These are phyloP conservation scores for Pezicula carpinea DNA, from an alignment of 2,329 filamentous ascomycete genomes.

Conservation along the genomic window DNA sequence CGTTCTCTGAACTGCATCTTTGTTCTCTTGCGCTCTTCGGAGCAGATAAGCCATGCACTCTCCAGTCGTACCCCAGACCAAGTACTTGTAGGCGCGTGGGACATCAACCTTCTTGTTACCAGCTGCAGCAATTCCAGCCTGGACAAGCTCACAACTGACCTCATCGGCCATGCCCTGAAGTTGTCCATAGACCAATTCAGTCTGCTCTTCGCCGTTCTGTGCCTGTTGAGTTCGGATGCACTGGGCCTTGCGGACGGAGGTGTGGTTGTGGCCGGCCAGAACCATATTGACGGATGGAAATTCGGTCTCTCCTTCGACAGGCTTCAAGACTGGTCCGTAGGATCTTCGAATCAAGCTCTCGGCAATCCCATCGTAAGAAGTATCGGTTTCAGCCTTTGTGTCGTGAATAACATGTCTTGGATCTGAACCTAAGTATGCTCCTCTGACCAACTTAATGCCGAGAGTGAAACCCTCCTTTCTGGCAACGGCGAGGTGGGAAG, in stretches of 20 bases:
- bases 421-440: constrained; percentile 68
- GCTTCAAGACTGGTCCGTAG: constrained; percentile 51
- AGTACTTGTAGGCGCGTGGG: constrained; percentile 56
- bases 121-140: constrained; percentile 14
- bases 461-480: constrained; percentile 57
- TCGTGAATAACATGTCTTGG: constrained; percentile 67
- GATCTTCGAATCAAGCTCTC: constrained; percentile 60
- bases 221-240: constrained; percentile 41
- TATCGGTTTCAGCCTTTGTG: constrained; percentile 66
- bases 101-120: constrained; percentile 40
- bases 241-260: constrained; percentile 58
- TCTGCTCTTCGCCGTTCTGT: constrained; percentile 31
- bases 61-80: constrained; percentile 65
- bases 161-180: constrained; percentile 96
- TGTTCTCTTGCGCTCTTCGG: constrained; percentile 71
- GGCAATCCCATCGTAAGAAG: constrained; percentile 67
- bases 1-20: constrained; percentile 62
- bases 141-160: constrained; percentile 61
- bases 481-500: constrained; percentile 55
- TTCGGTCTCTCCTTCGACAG: constrained; percentile 33
- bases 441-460: constrained; percentile 71
- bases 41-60: constrained; percentile 76
- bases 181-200: constrained; percentile 64
- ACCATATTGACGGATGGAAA: constrained; percentile 62
- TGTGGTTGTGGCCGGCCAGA: constrained; percentile 78